Conservation (phyloP, 2,329 filamentous ascomycete species). For the Colletotrichum salicis region DNA sequence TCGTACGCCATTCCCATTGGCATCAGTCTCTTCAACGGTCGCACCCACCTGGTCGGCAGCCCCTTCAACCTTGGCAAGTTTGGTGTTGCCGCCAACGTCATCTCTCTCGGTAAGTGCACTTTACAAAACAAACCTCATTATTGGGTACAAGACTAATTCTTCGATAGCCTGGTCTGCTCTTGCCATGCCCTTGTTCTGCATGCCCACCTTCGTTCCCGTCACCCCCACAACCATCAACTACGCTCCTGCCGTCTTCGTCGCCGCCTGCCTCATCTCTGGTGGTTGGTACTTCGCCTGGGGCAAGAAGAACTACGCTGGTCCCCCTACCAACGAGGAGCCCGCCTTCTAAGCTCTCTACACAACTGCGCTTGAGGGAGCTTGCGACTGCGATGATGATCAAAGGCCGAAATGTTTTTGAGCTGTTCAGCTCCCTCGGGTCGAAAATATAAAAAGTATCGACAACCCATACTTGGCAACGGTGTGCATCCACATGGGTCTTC, state of each 20-base stretch:
- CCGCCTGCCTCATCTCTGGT: conserved; percentile 68
- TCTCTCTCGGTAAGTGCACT: conserved; percentile 68
- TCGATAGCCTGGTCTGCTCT: conserved; percentile 72
- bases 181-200: conserved; percentile 79
- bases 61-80: conserved; percentile 71
- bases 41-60: conserved; percentile 66
- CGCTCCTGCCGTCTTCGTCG: conserved; percentile 78
- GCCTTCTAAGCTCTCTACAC: conserved; percentile 31
- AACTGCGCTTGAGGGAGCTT: neutral
- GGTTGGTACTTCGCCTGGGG: conserved; percentile 78
- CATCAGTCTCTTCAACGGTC: conserved; percentile 69
- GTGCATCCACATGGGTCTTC: neutral
- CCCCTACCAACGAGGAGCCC: conserved; percentile 57
- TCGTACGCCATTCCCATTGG: conserved; percentile 75
- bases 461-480: neutral
- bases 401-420: conserved; percentile 1
- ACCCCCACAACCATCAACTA: conserved; percentile 74
- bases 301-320: conserved; percentile 74
- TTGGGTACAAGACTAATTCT: conserved; percentile 40
- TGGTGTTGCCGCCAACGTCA: conserved; percentile 70
- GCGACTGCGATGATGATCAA: neutral
- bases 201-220: conserved; percentile 73
- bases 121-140: conserved; percentile 14
- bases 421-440: neutral
- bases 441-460: neutral